Evolutionary conservation across 352 stramenopile genomes (phyloP).

Genomic region (Albugo candida): DNA sequence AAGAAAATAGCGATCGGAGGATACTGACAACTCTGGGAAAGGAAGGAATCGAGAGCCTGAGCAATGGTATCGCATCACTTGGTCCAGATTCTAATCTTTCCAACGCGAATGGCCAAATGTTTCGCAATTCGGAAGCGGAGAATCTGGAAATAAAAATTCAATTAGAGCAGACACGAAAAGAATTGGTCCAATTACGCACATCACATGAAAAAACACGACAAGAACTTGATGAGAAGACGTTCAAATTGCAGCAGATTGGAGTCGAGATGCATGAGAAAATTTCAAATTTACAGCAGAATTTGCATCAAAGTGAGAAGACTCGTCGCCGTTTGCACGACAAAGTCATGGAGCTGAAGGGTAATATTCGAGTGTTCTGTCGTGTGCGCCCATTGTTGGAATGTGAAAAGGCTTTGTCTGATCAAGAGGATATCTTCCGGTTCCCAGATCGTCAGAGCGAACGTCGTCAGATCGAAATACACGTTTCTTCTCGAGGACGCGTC

Average conservation of each 20-base stretch:
- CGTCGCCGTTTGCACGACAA: slow-evolving; percentile 74
- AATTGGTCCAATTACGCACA: too few relatives aligned
- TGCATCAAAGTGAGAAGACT: slow-evolving; percentile 35
- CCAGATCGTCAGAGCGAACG: slow-evolving; percentile 45
- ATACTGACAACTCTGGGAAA: slow-evolving; percentile 16
- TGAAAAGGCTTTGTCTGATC: slow-evolving; percentile 22
- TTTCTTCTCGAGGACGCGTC: slow-evolving; percentile 38
- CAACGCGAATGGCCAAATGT: slow-evolving; percentile 16
- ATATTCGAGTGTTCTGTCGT: slow-evolving; percentile 92
- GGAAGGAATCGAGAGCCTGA: slow-evolving; percentile 15
- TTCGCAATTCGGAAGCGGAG: slow-evolving; percentile 19
- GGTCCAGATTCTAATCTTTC: slow-evolving; percentile 13
- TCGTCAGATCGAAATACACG: slow-evolving; percentile 49
- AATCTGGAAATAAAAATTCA: slow-evolving; percentile 8
- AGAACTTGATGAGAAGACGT: neutral
- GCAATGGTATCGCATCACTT: slow-evolving; percentile 17
- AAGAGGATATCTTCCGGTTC: slow-evolving; percentile 57
- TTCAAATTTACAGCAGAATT: neutral
- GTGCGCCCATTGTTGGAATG: slow-evolving; percentile 74
- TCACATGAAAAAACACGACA: neutral
- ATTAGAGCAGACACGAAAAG: too few relatives aligned
- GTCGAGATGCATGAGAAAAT: too few relatives aligned
- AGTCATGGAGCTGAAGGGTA: slow-evolving; percentile 93
- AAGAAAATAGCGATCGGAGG: slow-evolving; percentile 18
- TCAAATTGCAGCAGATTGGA: neutral